Evolutionary conservation across 441 rosid genomes (phyloP).

Genomic region (Lagerstroemia fauriei): DNA sequence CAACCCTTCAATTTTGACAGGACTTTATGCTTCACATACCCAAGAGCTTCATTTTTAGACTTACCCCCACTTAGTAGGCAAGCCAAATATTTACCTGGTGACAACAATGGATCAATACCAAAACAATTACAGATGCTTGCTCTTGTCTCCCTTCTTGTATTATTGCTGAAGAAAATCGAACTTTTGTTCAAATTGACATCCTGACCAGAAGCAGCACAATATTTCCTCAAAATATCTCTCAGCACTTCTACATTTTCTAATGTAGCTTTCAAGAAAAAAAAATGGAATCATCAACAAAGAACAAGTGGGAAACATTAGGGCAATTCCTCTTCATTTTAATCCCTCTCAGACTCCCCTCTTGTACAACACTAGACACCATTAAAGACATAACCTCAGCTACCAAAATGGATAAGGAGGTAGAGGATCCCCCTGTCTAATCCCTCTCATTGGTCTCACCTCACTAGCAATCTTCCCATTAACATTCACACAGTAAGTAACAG

Average conservation of each 20-base stretch:
- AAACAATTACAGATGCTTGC: too few relatives aligned
- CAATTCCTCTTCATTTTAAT: not conserved
- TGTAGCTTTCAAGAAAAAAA: not conserved
- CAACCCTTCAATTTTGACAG: not conserved
- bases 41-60: not conserved
- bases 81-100: not conserved
- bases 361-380: not conserved
- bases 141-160: too few relatives aligned
- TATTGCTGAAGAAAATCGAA: not conserved
- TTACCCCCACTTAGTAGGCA: not conserved
- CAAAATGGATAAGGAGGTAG: not conserved
- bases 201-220: not conserved
- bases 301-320: not conserved
- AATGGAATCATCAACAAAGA: not conserved
- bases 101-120: too few relatives aligned
- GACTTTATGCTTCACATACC: too few relatives aligned
- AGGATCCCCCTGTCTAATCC: not conserved
- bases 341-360: not conserved
- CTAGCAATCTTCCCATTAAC: too few relatives aligned
- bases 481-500: not conserved
- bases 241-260: not conserved
- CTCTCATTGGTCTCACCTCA: too few relatives aligned
- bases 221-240: not conserved
- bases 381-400: not conserved
- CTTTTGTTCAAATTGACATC: not conserved